phyloP scores from a whole-genome alignment of 2,329 filamentous ascomycete species.

The Cryphonectria radicalis region DNA sequence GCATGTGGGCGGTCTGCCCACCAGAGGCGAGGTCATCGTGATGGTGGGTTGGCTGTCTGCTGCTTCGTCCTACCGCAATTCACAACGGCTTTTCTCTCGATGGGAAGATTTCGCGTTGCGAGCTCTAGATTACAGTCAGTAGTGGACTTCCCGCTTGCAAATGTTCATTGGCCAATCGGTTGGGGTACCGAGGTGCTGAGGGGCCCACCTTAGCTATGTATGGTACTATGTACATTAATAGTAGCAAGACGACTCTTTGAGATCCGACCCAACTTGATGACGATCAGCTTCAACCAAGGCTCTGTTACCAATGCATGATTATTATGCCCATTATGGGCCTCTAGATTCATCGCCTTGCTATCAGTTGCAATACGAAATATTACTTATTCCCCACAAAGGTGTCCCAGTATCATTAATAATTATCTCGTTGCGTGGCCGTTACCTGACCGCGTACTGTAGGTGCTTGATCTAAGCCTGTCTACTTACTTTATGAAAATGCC shows the following conservation, averaged over 20 bases:
- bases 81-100: background rate
- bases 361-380: too few species aligned
- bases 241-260: background rate
- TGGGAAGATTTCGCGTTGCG: conserved; percentile 12
- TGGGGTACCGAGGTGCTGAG: conserved; percentile 3
- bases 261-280: too few species aligned
- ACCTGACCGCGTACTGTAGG: too few species aligned
- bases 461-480: background rate
- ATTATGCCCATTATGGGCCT: too few species aligned
- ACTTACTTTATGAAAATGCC: conserved; percentile 23
- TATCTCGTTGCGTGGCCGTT: too few species aligned
- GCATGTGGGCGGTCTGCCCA: conserved; percentile 34
- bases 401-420: too few species aligned
- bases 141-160: conserved; percentile 5
- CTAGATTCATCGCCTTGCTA: too few species aligned
- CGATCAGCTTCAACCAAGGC: too few species aligned
- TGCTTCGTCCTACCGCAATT: background rate
- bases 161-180: conserved; percentile 21
- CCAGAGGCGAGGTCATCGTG: conserved; percentile 33
- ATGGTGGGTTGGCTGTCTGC: background rate
- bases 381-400: too few species aligned
- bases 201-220: background rate
- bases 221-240: background rate
- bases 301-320: too few species aligned
- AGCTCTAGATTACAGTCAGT: conserved; percentile 8